Evolutionary conservation across 2,329 filamentous ascomycete genomes (phyloP), one percentile per base, ranked within the genome.

Genomic region (Aspergillus tamarii): DNA sequence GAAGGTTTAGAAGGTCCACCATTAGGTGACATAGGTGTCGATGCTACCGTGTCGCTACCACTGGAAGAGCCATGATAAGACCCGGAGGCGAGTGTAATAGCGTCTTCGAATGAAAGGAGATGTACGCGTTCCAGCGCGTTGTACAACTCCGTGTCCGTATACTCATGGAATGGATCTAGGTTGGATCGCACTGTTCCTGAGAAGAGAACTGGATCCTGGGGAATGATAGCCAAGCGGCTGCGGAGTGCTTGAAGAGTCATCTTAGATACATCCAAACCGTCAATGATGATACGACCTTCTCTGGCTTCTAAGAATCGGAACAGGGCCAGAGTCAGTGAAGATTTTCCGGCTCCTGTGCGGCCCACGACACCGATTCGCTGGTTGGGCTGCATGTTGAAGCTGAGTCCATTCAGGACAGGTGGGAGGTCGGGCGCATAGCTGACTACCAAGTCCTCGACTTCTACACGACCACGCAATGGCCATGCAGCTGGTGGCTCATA

Each of bases 121-220:
- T 93, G 90, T 1, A 93, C 91, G 9, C 90, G 86, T 53, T 85
- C 82, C 0, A 94, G 83, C 1, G 87, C 90, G 67, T 92, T 89
- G 41, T 84, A 84, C 16, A 94, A 84, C 72, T 91, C 88, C 0
- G 81, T 82, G 68, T 94, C 91, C 1, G 82, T 85, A 72, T 91
- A 87, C 62, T 90, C 82, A 62, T 89, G 82, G 69, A 93, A 93
- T 0, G 91, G 89, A 72, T 94, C 92, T 5, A 94, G 84, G 71
- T 94, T 94, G 52, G 84, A 88, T 55, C 91, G 84, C 28, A 95
- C 81, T 0, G 91, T 93, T 34, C 92, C 92, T 1, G 89, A 91
- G 78, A 94, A 94, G 9, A 95, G 83, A 1, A 94, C 90, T 0
- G 92, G 91, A 67, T 95, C 91, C 78, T 93, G 90, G 2, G 92